Evolutionary conservation across 148 eudicot genomes (phyloP), one percentile per base, ranked within the genome.

Genomic region (Arctostaphylos glauca): DNA sequence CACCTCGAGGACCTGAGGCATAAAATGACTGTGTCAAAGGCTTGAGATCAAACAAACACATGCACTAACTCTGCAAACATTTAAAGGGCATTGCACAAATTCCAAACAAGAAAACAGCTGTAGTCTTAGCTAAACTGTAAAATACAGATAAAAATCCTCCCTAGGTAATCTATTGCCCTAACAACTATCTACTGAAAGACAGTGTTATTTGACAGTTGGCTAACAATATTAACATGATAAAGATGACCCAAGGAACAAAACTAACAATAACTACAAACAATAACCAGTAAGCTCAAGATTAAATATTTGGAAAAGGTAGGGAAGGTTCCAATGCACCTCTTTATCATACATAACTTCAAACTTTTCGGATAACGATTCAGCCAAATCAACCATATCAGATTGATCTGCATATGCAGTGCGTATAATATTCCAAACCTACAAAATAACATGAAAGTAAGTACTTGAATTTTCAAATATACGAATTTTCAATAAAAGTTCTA

Each of bases 391-490:
- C 71, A 84, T 75, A 58, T 89, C 85, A 9, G 87, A 76, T 19
- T 81, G 81, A 49, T 91, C 89, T 13, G 87, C 81, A 78, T 87
- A 91, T 79, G 87, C 88, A 5, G 76, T 87, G 41, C 83, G 89
- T 73, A 91, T 83, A 66, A 85, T 91, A 81, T 84, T 88, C 93
- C 85, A 91, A 77, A 91, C 91, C 93, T 91, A 83, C 53, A 16
- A 82, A 83, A 82, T 62, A 81, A 83, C 68, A 79, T 47, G 81
- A 48, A 74, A 53, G 66, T 81, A 60, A 53, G 23, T 55, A 78
- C 54, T 80, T 19, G 5, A 73, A 52, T 38, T 23, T 67, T 68
- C 16, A 53, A 41, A n/a, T n/a, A n/a, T n/a, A n/a, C 31, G 5
- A 73, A 52, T 38, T 23, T 67, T 68, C 16, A 53, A 41, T 38